These are phyloP conservation scores for Glaciozyma martinii DNA, from an alignment of 768 basidiomycete genomes.

Conservation along the genomic window DNA sequence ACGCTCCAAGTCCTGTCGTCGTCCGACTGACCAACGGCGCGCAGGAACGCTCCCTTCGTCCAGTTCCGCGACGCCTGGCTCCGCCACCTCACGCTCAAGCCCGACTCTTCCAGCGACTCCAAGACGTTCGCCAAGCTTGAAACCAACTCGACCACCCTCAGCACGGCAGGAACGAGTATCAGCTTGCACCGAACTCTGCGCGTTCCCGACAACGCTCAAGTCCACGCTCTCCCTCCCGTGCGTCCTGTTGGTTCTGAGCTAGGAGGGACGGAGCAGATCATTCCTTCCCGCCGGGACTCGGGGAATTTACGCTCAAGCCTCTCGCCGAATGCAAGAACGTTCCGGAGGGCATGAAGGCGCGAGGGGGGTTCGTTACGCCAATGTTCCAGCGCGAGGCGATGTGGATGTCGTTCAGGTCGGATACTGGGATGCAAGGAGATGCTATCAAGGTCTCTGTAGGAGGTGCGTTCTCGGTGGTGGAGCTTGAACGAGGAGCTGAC, in stretches of 20 bases:
- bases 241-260: background rate
- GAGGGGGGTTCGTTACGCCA: background rate
- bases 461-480: background rate
- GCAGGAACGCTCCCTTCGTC: too few species aligned
- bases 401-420: background rate
- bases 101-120: background rate
- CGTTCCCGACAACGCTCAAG: background rate
- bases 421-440: background rate
- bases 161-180: background rate
- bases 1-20: too few species aligned
- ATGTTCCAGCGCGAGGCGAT: slow-evolving; percentile 3
- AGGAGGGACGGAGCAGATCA: background rate
- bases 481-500: background rate
- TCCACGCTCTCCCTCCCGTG: background rate
- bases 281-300: background rate
- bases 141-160: background rate
- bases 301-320: background rate
- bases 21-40: too few species aligned
- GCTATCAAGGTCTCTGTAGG: background rate
- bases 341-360: background rate
- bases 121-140: background rate
- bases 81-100: background rate
- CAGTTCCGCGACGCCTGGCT: background rate
- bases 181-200: background rate
- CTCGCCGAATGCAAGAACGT: background rate